Evolutionary conservation across 805 yeast genomes (phyloP), one percentile per base, ranked within the genome.

Genomic region (Candida incommunis): DNA sequence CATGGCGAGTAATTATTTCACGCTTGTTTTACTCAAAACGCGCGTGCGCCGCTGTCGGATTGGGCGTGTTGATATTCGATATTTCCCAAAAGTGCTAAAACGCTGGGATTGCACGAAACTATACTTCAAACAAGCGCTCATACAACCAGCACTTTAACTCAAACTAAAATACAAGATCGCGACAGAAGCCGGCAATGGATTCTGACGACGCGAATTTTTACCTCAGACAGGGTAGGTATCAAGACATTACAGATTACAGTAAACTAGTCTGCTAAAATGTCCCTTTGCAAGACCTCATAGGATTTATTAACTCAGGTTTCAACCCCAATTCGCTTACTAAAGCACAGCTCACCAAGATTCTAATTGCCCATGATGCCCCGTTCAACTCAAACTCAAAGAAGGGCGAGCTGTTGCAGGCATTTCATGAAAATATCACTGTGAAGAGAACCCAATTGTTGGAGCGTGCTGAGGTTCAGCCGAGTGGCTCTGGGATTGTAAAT

Each of bases 341-440:
- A n/a, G 37, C 37, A 18, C 37, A 31, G 37, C 18, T 31, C 18
- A 31, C 37, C 37, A 31, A 31, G 18, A 31, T 31, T 16, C 37
- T 31, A 5, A 31, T 31, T 5, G 18, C 11, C 5, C 37, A 31
- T 16, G 37, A 31, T 9, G 37, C 37, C 13, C 5, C 9, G 18
- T 31, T 31, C 37, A 31, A 31, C 20, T 13, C 37, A 9, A 31
- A 18, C n/a, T 31, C 37, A 7, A 31, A 31, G 37, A 31, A 31
- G 37, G 37, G 18, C 37, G 37, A 31, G 18, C 18, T 31, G 20
- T 11, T 31, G 7, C 37, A 31, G 37, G 37, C 37, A 18, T 31
- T 31, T n/a, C 37, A 31, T n/a, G 37, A 31, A 16, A 31, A 7
- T 16, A n/a, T 31, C 37, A 31, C 37, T 5, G 20, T 31, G 5